These are phyloP conservation scores for Chloroidium sp. DNA, from an alignment of 163 green algal genomes.

Conservation along the genomic window DNA sequence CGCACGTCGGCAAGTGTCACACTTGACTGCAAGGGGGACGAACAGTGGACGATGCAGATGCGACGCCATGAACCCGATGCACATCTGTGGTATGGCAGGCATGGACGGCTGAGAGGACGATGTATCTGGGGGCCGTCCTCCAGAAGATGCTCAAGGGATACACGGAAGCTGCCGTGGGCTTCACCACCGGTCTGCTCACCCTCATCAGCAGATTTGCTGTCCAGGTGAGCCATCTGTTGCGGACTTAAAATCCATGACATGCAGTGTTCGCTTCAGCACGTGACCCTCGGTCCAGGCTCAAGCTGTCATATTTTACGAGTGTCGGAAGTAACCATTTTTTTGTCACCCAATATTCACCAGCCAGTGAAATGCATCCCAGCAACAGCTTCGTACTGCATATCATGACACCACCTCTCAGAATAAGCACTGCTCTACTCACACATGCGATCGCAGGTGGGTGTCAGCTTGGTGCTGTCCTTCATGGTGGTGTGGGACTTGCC, in stretches of 20 bases:
- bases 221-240: slow-evolving; percentile 40
- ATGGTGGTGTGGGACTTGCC: slow-evolving; percentile 85
- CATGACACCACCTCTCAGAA: neutral
- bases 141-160: slow-evolving; percentile 72
- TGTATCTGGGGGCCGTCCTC: slow-evolving; percentile 58
- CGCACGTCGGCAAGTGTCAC: neutral
- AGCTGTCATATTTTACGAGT: neutral
- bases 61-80: neutral
- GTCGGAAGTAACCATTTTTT: neutral
- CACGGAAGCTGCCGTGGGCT: slow-evolving; percentile 72
- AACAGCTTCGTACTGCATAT: neutral
- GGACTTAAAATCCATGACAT: no score
- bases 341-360: no score
- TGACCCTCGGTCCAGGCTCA: no score
- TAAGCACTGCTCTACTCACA: neutral
- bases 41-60: no score
- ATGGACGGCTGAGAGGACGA: slow-evolving; percentile 54
- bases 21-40: no score
- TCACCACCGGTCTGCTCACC: slow-evolving; percentile 68
- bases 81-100: slow-evolving; percentile 12
- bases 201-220: slow-evolving; percentile 76
- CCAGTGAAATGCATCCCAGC: neutral
- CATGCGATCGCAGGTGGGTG: slow-evolving; percentile 42
- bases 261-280: no score
- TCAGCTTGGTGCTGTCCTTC: slow-evolving; percentile 78